Evolutionary conservation across 2,329 filamentous ascomycete species (phyloP).

Genomic region (Penicillium expansum): DNA sequence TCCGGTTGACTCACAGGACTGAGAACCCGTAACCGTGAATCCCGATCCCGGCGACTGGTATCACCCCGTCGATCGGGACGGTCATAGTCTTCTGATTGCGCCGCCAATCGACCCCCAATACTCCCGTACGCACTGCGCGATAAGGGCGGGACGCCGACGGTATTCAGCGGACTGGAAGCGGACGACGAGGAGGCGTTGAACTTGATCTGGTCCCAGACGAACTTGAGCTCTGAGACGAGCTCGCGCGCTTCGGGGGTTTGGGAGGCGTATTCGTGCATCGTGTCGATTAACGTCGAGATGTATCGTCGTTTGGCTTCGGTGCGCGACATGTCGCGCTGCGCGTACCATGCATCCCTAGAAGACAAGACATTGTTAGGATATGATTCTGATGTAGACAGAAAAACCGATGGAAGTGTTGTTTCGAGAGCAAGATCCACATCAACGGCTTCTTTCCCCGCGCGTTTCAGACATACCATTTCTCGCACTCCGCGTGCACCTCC

Average conservation of each 20-base stretch:
- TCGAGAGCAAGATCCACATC: neutral
- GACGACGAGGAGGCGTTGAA: conserved; percentile 69
- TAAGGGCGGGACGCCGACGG: conserved; percentile 30
- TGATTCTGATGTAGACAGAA: neutral
- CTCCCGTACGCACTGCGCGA: conserved; percentile 33
- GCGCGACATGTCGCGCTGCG: conserved; percentile 74
- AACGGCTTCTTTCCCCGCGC: neutral
- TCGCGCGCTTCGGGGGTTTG: conserved; percentile 77
- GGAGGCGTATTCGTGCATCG: conserved; percentile 92
- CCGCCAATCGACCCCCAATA: conserved; percentile 37
- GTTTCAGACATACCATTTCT: conserved; percentile 60
- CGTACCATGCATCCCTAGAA: conserved; percentile 84
- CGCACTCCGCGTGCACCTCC: conserved; percentile 54
- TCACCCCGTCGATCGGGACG: conserved; percentile 26
- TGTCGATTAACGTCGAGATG: conserved; percentile 89
- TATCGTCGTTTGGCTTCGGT: conserved; percentile 94
- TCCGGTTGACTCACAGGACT: conserved; percentile 85
- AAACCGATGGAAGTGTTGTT: neutral
- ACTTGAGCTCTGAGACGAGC: conserved; percentile 91
- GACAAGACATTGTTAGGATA: neutral
- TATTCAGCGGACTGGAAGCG: conserved; percentile 32
- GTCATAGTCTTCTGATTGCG: conserved; percentile 39
- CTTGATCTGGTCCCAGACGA: conserved; percentile 98
- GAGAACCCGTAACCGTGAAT: conserved; percentile 65
- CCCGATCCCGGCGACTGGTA: conserved; percentile 29